Evolutionary conservation across 2,329 filamentous ascomycete genomes (phyloP), one percentile per base, ranked within the genome.

Genomic region (Alternaria gaisen): DNA sequence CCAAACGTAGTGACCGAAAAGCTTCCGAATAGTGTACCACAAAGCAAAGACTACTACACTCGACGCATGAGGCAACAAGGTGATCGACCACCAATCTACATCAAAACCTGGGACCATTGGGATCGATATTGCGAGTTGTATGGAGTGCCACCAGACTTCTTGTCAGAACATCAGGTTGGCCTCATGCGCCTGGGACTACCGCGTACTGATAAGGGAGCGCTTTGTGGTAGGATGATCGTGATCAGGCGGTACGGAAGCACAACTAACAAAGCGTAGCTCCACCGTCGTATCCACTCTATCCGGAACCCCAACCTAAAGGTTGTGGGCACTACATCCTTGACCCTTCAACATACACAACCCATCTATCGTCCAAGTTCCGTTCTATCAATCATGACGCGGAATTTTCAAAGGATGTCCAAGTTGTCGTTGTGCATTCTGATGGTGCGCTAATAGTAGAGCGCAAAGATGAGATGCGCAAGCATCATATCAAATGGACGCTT

Each of bases 1-100:
- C 73, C 72, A 2, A 61, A 75, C 22, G 70, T 75, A 11, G 69
- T 75, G 18, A 74, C 72, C 3, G 69, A 73, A 28, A 53, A 42
- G 3, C 53, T 76, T 1, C 68, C 69, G 1, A 38, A 18, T 12
- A 32, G 36, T 16, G 10, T 22, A 4, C 10, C 22, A 1, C 8
- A 20, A 5, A 59, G 56, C 2, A 38, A 46, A 4, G 54, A 61
- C 11, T 42, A 66, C 7, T 69, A 64, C 40, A 76, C 72, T 12
- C 71, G 73, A 2, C 64, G 72, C 2, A 68, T 72, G 63, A 60
- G 73, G 9, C 32, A 47, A 3, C 10, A 26, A 1, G 42, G 30
- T 10, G 73, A 76, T 52, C 53, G 53, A 14, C 36, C 59, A 22
- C 55, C 72, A 5, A 9, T 24, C 5, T 73, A 67, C 36, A 70